These are phyloP conservation scores for Tolypocladium amazonense DNA, from an alignment of 2,329 filamentous ascomycete species.

Conservation along the genomic window DNA sequence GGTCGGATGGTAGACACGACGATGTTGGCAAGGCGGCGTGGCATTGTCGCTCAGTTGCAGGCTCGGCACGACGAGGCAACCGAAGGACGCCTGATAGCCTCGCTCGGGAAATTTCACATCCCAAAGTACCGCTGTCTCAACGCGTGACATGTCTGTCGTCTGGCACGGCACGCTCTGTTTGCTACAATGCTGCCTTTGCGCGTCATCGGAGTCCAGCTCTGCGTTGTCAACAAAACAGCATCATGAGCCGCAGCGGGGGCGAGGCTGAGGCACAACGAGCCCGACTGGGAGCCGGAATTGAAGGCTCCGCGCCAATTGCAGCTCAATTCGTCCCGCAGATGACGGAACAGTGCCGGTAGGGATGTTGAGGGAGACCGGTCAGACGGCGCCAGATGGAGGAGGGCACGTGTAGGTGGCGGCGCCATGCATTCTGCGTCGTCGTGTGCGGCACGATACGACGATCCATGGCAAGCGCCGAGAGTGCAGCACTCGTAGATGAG, in stretches of 20 bases:
- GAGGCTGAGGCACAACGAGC: neutral
- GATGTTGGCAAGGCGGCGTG: neutral
- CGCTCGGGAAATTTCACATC: neutral
- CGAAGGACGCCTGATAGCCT: neutral
- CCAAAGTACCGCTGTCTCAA: neutral
- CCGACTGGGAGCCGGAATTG: neutral
- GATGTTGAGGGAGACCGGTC: neutral
- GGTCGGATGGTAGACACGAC: neutral
- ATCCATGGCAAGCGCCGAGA: neutral
- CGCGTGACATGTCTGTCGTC: neutral
- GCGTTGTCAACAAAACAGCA: neutral
- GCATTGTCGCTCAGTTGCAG: neutral
- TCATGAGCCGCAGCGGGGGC: neutral
- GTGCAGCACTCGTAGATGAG: neutral
- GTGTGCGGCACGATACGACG: neutral
- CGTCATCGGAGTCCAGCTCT: neutral
- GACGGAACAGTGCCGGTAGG: neutral
- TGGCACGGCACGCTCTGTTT: neutral
- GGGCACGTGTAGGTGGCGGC: neutral
- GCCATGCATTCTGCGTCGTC: neutral
- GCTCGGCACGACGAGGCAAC: neutral
- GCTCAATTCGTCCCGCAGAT: neutral
- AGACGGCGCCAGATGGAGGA: neutral
- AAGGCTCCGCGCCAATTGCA: neutral
- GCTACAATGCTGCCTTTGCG: neutral